Base-by-base conservation (phyloP, 257 asterid species). In the Ilex aquifolium region DNA sequence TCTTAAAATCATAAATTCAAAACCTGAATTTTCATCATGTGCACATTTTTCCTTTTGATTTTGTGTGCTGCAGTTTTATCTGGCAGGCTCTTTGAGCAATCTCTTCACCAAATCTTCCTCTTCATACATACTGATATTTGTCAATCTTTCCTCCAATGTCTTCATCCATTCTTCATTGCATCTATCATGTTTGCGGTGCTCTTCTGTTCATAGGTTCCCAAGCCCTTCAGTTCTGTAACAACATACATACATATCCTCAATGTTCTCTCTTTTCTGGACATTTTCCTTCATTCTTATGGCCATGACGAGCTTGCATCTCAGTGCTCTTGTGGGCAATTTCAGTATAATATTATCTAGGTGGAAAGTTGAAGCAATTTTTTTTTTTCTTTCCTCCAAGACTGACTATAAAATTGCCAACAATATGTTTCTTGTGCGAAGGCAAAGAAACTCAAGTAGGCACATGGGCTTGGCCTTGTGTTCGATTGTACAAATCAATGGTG, bases 401-500 rank as follows among this genome's bases (percentile, higher is more conserved):
- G 36, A 42, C 42, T 4, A 36, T 8, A 36, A 21, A 36, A 4
- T 36, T 0, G 42, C 42, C 42, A 36, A 36, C 42, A 36, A 36
- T 36, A 4, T 36, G 42, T 36, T 36, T 36, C 5, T 4, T 36
- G 42, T 36, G 8, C 42, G 8, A 36, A 36, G 42, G 42, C 42
- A 36, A 36, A 36, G 42, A 4, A 2, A 36, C 7, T 36, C 42
- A 36, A 4, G 42, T 36, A 36, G 7, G 42, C 42, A 36, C 42
- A 8, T 36, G 42, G 42, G 42, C 42, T 36, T 74, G 80, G 32
- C 50, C 64, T 70, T 60, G 77, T n/a, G 88, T 63, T 29, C 80
- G 79, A 30, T 56, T 63, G 62, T 83, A 80, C 51, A 83, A 65
- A 36, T 83, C 85, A 40, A 80, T 81, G 60, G 88, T 83, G 53